These are phyloP conservation scores for Ophiocordyceps unilateralis DNA, from an alignment of 2,329 filamentous ascomycete genomes.

Conservation along the genomic window DNA sequence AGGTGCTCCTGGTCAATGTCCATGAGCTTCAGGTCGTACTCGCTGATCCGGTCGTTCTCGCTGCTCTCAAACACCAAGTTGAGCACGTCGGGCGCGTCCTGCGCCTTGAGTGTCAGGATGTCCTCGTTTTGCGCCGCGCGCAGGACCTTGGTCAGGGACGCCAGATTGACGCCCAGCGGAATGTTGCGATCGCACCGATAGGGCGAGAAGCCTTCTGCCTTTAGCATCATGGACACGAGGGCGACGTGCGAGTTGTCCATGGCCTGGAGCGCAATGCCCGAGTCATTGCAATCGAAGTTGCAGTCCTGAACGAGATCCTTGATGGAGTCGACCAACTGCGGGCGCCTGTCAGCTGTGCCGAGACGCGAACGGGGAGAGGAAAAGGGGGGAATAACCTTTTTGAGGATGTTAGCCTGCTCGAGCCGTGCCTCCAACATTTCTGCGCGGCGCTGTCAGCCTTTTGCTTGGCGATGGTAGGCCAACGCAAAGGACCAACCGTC, in stretches of 20 bases:
- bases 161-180: conserved; percentile 90
- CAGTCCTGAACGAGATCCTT: conserved; percentile 98
- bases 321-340: conserved; percentile 90
- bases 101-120: conserved; percentile 88
- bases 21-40: conserved; percentile 99
- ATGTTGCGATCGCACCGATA: conserved; percentile 99
- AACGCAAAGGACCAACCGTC: neutral
- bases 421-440: conserved; percentile 91
- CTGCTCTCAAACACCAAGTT: conserved; percentile 91
- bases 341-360: neutral
- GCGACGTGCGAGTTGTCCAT: conserved; percentile 99
- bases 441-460: conserved; percentile 8
- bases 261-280: conserved; percentile 89
- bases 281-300: conserved; percentile 99
- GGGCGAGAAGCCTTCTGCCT: conserved; percentile 82
- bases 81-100: conserved; percentile 88
- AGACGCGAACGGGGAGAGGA: neutral
- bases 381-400: conserved; percentile 52
- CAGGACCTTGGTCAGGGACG: conserved; percentile 91
- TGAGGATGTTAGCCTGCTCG: conserved; percentile 82
- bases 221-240: conserved; percentile 96
- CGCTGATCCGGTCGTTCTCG: conserved; percentile 78
- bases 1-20: conserved; percentile 99
- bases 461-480: neutral
- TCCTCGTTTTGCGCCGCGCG: conserved; percentile 90